A percentile compares a stretch with the other conserved stretches of the same genome.
Conservation (phyloP, 495 filamentous ascomycete genomes). For the Hyphodiscus hymeniophilus region DNA sequence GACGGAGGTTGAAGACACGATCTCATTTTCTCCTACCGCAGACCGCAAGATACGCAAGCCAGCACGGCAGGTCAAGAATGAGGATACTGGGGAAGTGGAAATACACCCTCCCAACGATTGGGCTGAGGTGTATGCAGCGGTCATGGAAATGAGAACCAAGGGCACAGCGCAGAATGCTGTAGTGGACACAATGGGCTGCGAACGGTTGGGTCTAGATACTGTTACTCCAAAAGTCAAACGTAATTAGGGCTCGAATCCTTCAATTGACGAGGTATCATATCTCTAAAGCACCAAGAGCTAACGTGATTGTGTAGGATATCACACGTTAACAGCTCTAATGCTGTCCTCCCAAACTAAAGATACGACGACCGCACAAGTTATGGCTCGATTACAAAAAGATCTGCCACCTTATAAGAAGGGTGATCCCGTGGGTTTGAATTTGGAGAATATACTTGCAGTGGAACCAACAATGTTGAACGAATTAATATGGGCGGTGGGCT, state of each 20-base stretch:
- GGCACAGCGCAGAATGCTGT: conserved; percentile 58
- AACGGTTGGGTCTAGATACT: conserved; percentile 54
- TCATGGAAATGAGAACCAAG: conserved; percentile 70
- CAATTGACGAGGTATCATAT: too few species aligned
- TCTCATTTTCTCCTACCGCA: conserved; percentile 45
- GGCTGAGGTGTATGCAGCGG: conserved; percentile 72
- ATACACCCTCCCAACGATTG: conserved; percentile 69
- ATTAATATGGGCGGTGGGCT: conserved; percentile 78
- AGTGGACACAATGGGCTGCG: conserved; percentile 98
- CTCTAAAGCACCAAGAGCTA: too few species aligned
- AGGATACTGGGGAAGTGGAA: conserved; percentile 42
- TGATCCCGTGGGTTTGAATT: conserved; percentile 46
- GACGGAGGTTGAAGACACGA: conserved; percentile 52
- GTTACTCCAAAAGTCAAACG: conserved; percentile 49
- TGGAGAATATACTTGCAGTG: conserved; percentile 72
- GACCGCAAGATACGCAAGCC: conserved; percentile 44
- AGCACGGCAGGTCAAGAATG: conserved; percentile 52
- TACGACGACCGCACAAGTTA: conserved; percentile 80
- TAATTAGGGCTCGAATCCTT: too few species aligned
- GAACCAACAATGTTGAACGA: conserved; percentile 62
- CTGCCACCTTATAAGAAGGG: conserved; percentile 44
- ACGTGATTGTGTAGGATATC: conserved; percentile 54
- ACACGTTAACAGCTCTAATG: conserved; percentile 90
- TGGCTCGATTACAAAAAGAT: conserved; percentile 67
- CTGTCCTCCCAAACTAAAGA: conserved; percentile 96